These are phyloP conservation scores for Fusarium gaditjirri DNA, from an alignment of 2,329 filamentous ascomycete species.

Conservation along the genomic window DNA sequence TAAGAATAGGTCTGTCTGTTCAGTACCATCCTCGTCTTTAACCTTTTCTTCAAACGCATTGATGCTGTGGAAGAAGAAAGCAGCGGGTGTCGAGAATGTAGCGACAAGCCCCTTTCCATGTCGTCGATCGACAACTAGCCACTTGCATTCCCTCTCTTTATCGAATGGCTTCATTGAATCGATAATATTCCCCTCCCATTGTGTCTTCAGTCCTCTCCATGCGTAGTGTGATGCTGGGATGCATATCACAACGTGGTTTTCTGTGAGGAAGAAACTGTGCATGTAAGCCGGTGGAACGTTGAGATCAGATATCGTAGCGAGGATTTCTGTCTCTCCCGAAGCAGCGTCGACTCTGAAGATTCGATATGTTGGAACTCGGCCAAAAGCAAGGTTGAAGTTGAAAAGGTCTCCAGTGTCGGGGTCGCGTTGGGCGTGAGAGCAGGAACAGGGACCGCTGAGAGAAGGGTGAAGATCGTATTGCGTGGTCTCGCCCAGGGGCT, in stretches of 20 bases:
- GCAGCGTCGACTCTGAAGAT: conserved; percentile 72
- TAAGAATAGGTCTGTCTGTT: conserved; percentile 64
- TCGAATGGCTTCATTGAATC: conserved; percentile 76
- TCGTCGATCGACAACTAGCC: conserved; percentile 79
- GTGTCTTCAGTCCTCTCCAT: conserved; percentile 66
- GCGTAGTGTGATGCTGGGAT: conserved; percentile 74
- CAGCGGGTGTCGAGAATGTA: conserved; percentile 72
- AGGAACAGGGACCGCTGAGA: conserved; percentile 73
- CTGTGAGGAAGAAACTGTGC: conserved; percentile 82
- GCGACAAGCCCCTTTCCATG: conserved; percentile 72
- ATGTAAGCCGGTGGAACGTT: conserved; percentile 73
- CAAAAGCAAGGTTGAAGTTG: conserved; percentile 83
- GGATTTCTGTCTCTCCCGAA: conserved; percentile 74
- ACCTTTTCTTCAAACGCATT: conserved; percentile 76
- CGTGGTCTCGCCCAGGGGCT: conserved; percentile 72
- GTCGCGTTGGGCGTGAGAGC: conserved; percentile 78
- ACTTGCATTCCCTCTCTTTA: conserved; percentile 64
- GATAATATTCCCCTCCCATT: conserved; percentile 74
- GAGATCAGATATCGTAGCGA: conserved; percentile 70
- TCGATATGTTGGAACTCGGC: conserved; percentile 68
- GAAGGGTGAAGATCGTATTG: conserved; percentile 74
- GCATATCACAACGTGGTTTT: conserved; percentile 77
- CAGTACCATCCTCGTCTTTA: conserved; percentile 48
- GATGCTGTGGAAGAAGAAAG: conserved; percentile 83
- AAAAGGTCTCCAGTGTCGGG: conserved; percentile 78